Percentiles rank a stretch among this genome's conserved stretches.
Evolutionary conservation across 805 yeast genomes (phyloP).

Genomic region (Grigorovia transvaalensis): DNA sequence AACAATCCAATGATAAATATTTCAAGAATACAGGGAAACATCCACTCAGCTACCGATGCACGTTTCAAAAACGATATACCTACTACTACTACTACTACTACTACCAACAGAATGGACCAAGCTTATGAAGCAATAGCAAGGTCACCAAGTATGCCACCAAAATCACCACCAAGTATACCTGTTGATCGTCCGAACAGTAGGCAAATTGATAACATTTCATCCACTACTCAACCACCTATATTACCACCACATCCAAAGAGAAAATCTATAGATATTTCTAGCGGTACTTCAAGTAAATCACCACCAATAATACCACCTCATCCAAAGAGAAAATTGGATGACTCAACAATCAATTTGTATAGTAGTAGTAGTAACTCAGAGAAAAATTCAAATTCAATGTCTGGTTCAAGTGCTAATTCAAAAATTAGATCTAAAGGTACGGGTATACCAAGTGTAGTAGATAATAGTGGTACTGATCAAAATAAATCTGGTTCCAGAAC

Average conservation of each 20-base stretch:
- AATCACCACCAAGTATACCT: background rate
- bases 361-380: background rate
- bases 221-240: background rate
- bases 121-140: background rate
- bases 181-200: background rate
- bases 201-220: background rate
- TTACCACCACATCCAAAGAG: slow-evolving; percentile 2
- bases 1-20: background rate
- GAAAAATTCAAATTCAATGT: background rate
- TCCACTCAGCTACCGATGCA: background rate
- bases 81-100: no score
- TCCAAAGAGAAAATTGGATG: slow-evolving; percentile 4
- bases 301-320: slow-evolving; percentile 17
- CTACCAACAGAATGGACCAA: background rate
- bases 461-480: slow-evolving; percentile 3
- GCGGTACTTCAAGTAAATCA: background rate
- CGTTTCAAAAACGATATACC: background rate
- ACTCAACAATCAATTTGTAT: slow-evolving; percentile 1
- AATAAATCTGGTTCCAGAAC: background rate
- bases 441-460: background rate
- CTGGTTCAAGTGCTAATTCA: background rate
- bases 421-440: background rate
- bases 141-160: background rate
- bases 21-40: background rate
- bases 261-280: background rate